These are phyloP conservation scores for Neopestalotiopsis sp. DNA, from an alignment of 2,329 filamentous ascomycete species.

Conservation along the genomic window DNA sequence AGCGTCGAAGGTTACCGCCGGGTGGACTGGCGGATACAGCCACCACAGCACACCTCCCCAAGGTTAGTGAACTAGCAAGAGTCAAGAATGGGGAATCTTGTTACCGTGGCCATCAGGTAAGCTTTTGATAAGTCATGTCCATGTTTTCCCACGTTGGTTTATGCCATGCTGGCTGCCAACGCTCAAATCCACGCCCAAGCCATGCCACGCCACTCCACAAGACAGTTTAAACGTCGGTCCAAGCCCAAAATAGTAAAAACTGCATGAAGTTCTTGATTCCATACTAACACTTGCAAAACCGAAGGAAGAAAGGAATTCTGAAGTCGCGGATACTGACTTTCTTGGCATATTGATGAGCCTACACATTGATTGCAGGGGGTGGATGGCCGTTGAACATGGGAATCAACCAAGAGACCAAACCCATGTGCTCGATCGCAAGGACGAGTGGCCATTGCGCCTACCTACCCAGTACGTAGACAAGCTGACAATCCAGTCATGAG, in stretches of 20 bases:
- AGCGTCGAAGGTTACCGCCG: background rate
- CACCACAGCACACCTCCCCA: background rate
- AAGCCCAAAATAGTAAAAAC: too few relatives aligned
- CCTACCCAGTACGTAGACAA: background rate
- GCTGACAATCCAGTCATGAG: background rate
- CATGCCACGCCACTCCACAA: background rate
- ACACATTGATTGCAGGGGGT: too few relatives aligned
- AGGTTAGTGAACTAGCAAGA: too few relatives aligned
- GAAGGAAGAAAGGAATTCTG: background rate
- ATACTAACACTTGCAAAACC: background rate
- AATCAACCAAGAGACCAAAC: background rate
- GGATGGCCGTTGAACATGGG: too few relatives aligned
- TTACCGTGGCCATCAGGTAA: too few relatives aligned
- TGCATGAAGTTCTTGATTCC: background rate
- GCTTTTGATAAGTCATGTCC: too few relatives aligned
- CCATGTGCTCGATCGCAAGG: background rate
- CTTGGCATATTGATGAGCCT: background rate
- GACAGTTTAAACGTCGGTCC: background rate
- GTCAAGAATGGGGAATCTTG: too few relatives aligned
- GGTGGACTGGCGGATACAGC: background rate
- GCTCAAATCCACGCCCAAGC: too few relatives aligned
- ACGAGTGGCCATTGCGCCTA: background rate
- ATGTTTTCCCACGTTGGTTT: too few relatives aligned
- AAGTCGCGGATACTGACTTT: background rate
- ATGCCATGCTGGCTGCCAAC: background rate